Percentiles rank a stretch among this genome's conserved stretches.
Evolutionary conservation across 2,329 filamentous ascomycete species (phyloP).

Genomic region (Penicillium brasilianum): DNA sequence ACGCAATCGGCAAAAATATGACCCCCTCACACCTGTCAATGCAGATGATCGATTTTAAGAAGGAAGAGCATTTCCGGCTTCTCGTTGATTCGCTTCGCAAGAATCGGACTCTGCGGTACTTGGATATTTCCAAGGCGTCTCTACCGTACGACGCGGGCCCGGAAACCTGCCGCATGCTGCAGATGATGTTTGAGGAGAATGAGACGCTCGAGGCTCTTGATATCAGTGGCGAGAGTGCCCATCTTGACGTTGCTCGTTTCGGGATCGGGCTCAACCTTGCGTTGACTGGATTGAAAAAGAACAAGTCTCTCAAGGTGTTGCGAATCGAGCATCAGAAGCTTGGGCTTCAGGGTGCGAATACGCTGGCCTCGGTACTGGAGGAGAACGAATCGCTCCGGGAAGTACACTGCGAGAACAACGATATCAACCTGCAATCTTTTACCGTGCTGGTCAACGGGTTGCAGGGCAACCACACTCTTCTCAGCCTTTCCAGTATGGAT

Average conservation of each 20-base stretch:
- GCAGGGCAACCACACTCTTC: constrained; percentile 66
- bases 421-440: constrained; percentile 72
- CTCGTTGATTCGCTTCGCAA: constrained; percentile 65
- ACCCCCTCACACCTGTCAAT: constrained; percentile 69
- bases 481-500: constrained; percentile 67
- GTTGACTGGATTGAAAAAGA: constrained; percentile 67
- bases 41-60: constrained; percentile 70
- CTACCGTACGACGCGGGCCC: constrained; percentile 71
- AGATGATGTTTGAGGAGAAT: constrained; percentile 69
- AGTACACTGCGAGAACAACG: constrained; percentile 73
- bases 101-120: constrained; percentile 66
- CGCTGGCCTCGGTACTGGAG: constrained; percentile 70
- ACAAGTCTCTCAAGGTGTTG: constrained; percentile 65
- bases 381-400: constrained; percentile 67
- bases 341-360: constrained; percentile 71
- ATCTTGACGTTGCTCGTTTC: constrained; percentile 71
- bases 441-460: constrained; percentile 71
- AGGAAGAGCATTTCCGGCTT: constrained; percentile 67
- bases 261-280: constrained; percentile 71
- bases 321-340: constrained; percentile 72
- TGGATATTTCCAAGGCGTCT: constrained; percentile 73
- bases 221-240: constrained; percentile 73
- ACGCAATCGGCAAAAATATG: constrained; percentile 55
- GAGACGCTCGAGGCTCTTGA: constrained; percentile 69
- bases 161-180: constrained; percentile 68